phyloP scores from a whole-genome alignment of 2,329 filamentous ascomycete species.

The Paecilomyces fulvus region DNA sequence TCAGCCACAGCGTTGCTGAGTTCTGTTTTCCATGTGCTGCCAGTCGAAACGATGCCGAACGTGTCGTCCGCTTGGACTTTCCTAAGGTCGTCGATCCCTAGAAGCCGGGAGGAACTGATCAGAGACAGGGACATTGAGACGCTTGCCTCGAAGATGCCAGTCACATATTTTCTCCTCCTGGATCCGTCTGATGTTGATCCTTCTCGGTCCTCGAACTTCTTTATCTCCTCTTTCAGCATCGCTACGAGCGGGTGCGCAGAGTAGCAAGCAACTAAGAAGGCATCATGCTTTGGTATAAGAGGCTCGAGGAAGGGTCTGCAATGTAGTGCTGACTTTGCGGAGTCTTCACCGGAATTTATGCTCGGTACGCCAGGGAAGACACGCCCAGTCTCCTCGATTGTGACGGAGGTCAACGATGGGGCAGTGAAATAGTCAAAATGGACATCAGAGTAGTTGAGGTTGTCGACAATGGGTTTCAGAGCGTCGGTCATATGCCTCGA shows the following conservation, averaged over 20 bases:
- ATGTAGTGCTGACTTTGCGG: conserved; percentile 52
- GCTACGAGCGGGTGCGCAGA: conserved; percentile 71
- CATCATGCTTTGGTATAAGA: conserved; percentile 47
- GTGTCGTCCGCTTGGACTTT: conserved; percentile 32
- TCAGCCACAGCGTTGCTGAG: conserved; percentile 55
- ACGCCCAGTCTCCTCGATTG: conserved; percentile 18
- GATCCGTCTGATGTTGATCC: conserved; percentile 9
- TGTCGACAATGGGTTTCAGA: conserved; percentile 31
- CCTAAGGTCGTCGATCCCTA: conserved; percentile 13
- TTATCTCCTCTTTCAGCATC: conserved; percentile 43
- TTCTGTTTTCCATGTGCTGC: conserved; percentile 71
- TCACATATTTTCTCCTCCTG: conserved; percentile 47
- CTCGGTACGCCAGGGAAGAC: conserved; percentile 52
- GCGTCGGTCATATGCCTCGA: conserved; percentile 37
- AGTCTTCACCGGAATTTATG: conserved; percentile 69
- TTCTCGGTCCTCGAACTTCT: conserved; percentile 11
- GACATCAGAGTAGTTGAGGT: conserved; percentile 27
- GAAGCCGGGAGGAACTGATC: conserved; percentile 34
- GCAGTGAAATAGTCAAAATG: conserved; percentile 34
- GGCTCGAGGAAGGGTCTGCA: conserved; percentile 50
- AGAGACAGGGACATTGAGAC: conserved; percentile 56
- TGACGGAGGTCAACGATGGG: conserved; percentile 19
- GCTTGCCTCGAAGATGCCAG: conserved; percentile 83
- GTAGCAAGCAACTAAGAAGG: conserved; percentile 82
- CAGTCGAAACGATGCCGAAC: conserved; percentile 88